Evolutionary conservation across 2,329 filamentous ascomycete species (phyloP).

Genomic region (Claviceps sp.): DNA sequence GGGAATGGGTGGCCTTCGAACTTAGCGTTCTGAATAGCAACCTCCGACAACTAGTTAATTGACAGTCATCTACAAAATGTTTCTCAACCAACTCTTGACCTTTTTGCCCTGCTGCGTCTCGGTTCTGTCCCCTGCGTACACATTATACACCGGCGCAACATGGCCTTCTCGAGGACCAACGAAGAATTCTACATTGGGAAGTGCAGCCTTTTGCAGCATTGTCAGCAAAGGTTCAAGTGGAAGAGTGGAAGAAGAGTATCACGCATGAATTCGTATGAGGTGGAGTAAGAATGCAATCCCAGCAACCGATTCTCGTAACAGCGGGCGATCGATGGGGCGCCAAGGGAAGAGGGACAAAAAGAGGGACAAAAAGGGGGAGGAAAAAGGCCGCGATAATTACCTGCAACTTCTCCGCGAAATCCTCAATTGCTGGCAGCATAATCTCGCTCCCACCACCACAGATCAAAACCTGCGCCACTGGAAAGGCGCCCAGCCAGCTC

Average conservation of each 20-base stretch:
- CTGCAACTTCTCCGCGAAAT: slow-evolving; percentile 9
- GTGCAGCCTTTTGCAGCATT: slow-evolving; percentile 5
- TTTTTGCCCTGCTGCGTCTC: slow-evolving; percentile 12
- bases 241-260: background rate
- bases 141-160: slow-evolving; percentile 12
- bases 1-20: no score
- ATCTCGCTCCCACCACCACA: slow-evolving; percentile 10
- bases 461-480: slow-evolving; percentile 9
- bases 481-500: slow-evolving; percentile 11
- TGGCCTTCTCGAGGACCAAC: slow-evolving; percentile 10
- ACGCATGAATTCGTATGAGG: no score
- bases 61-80: slow-evolving; percentile 6
- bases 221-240: background rate
- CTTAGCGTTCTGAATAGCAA: no score
- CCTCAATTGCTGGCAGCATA: slow-evolving; percentile 9
- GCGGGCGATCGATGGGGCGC: no score
- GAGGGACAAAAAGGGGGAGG: background rate
- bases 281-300: no score
- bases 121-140: slow-evolving; percentile 8
- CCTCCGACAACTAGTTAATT: no score
- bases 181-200: slow-evolving; percentile 10
- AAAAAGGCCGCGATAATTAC: slow-evolving; percentile 1
- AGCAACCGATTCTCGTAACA: no score
- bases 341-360: background rate
- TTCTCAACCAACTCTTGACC: slow-evolving; percentile 10